Conservation (phyloP, 164 flowering plant species). For the Protea cynaroides region DNA sequence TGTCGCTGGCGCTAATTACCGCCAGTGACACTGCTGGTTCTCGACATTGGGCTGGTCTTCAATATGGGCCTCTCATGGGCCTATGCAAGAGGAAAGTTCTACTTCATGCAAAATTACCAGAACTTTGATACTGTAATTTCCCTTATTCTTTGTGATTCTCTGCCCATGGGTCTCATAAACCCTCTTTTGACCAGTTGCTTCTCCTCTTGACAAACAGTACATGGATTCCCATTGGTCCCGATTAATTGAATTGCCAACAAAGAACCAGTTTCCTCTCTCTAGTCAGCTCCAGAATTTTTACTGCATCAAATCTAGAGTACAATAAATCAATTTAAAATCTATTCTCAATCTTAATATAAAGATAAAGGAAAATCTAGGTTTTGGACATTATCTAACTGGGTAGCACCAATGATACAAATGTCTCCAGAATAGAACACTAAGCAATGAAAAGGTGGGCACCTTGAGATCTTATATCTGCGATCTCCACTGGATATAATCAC, state of each 20-base stretch:
- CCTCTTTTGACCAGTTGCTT: slow-evolving; percentile 58
- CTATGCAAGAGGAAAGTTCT: not conserved
- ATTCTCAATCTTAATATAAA: not conserved
- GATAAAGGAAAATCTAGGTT: not conserved
- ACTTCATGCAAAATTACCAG: slow-evolving; percentile 41
- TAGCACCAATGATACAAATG: not conserved
- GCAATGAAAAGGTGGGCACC: slow-evolving; percentile 39
- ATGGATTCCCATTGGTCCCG: slow-evolving; percentile 99
- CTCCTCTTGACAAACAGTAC: slow-evolving; percentile 78
- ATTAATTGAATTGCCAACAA: slow-evolving; percentile 92
- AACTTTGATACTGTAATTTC: slow-evolving; percentile 79
- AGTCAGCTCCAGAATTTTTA: slow-evolving; percentile 63
- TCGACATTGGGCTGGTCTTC: too few species aligned
- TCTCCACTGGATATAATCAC: slow-evolving; percentile 79
- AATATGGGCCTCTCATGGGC: too few species aligned
- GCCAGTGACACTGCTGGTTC: too few species aligned
- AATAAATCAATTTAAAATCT: slow-evolving; percentile 4
- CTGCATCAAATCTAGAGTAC: slow-evolving; percentile 64
- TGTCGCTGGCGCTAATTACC: too few species aligned
- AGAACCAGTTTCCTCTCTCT: slow-evolving; percentile 87
- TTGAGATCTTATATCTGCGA: slow-evolving; percentile 87
- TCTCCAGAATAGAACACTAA: not conserved
- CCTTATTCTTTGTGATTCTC: slow-evolving; percentile 75
- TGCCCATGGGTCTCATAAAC: slow-evolving; percentile 78
- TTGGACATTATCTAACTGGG: not conserved